These are phyloP conservation scores for Cyclocybe cylindracea DNA, from an alignment of 768 basidiomycete genomes.

Conservation along the genomic window DNA sequence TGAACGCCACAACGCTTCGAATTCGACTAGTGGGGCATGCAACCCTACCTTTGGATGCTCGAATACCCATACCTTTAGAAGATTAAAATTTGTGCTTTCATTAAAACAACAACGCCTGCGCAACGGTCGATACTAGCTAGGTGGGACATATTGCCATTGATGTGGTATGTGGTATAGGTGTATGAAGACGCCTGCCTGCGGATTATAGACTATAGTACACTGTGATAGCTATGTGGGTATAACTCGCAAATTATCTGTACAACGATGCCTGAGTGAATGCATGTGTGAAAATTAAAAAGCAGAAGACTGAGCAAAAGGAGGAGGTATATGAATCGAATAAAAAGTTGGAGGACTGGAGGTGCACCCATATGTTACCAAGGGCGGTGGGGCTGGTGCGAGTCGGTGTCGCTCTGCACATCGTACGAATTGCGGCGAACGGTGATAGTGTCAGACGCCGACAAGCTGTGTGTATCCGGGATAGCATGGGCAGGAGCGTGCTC, in stretches of 20 bases:
- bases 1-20: neutral
- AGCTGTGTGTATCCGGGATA: conserved; percentile 11
- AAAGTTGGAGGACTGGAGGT: neutral
- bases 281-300: neutral
- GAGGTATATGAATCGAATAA: neutral
- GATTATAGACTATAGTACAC: conserved; percentile 7
- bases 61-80: neutral
- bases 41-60: neutral
- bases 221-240: conserved; percentile 8
- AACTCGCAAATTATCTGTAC: neutral
- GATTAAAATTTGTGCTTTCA: too few relatives aligned
- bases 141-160: too few relatives aligned
- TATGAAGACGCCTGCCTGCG: conserved; percentile 2
- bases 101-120: too few relatives aligned
- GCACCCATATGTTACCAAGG: conserved; percentile 39
- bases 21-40: conserved; percentile 3
- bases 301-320: neutral
- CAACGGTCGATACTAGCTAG: too few relatives aligned
- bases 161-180: conserved; percentile 1
- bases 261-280: neutral
- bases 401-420: conserved; percentile 34
- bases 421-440: conserved; percentile 21
- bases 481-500: conserved; percentile 11
- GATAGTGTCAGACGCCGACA: conserved; percentile 13
- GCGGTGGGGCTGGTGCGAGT: conserved; percentile 39